Base-by-base conservation (phyloP, 768 basidiomycete genomes). In the Strobilomyces dryophilus region DNA sequence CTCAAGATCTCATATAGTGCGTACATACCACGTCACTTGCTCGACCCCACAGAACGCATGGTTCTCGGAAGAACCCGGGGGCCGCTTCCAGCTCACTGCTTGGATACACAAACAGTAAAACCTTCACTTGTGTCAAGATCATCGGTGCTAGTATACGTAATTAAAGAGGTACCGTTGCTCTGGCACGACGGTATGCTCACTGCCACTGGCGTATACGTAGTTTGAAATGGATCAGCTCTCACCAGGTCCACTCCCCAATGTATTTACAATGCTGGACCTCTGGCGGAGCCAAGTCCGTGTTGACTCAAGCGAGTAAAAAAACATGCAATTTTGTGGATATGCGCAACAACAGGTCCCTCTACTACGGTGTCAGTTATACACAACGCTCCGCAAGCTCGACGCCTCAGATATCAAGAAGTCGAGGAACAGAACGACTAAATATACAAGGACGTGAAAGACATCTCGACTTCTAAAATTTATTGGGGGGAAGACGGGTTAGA, bases 401-500 rank as follows among this genome's bases (percentile, higher is more conserved):
- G 41, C 26, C 41, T 42, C 21, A 6, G 36, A 43, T 35, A 18
- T 26, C 18, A 44, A 36, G 43, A 20, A 41, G 11, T 51, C 24
- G 52, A 56, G 45, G 45, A 45, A 55, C 32, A 37, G 12, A 27
- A 24, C 37, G 15, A 45, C 17, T 52, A 63, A 50, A 40, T 14
- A 35, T 51, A 63, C 52, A 53, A 45, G 43, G 32, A 32, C 17
- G 45, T 40, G 9, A 35, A 32, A 18, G 27, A 18, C 11, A 12
- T n/a, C 18, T 20, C 18, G 39, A 39, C 10, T n/a, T 18, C 4
- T n/a, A 14, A 24, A 15, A 3, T 37, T 2, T 1, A 35, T 67
- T 50, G 63, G 0, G 59, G 57, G 14, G 56, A 58, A 0, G 56
- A 49, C 7, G 61, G 54, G 8, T 10, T 11, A 14, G 35, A 11